Percentiles rank a stretch among this genome's conserved stretches.
Evolutionary conservation across 164 flowering plant genomes (phyloP).

Genomic region (Brasenia schreberi): DNA sequence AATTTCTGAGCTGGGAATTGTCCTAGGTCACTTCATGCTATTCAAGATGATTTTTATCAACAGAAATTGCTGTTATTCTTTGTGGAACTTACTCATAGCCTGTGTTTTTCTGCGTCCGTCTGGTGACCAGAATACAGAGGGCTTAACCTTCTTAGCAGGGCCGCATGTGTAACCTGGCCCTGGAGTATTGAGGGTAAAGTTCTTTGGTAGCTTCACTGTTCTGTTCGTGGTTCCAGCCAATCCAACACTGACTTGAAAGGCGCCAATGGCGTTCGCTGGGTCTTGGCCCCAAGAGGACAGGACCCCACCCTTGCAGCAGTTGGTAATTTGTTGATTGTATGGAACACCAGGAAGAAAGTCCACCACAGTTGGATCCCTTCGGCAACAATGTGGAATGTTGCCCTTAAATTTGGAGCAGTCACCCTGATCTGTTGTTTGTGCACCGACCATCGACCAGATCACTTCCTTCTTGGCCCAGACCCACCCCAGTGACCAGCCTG

Average conservation of each 20-base stretch:
- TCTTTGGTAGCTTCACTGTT: conserved; percentile 49
- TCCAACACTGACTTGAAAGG: conserved; percentile 59
- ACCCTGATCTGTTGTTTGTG: conserved; percentile 58
- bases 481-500: conserved; percentile 60
- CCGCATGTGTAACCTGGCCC: conserved; percentile 65
- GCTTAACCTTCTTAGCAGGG: conserved; percentile 47
- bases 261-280: conserved; percentile 33
- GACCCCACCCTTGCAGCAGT: conserved; percentile 62
- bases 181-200: conserved; percentile 53
- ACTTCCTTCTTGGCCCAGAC: conserved; percentile 57
- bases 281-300: conserved; percentile 54
- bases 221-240: conserved; percentile 50
- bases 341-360: conserved; percentile 60
- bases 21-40: background rate
- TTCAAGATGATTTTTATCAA: background rate
- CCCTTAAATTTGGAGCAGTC: conserved; percentile 58
- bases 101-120: conserved; percentile 50
- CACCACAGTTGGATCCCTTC: conserved; percentile 35
- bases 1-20: too few species aligned
- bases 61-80: background rate
- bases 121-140: conserved; percentile 33
- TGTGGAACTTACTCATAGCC: conserved; percentile 32
- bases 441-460: conserved; percentile 56
- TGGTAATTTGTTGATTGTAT: conserved; percentile 46
- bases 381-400: conserved; percentile 51